Evolutionary conservation across 371 early-diverging fungal species (phyloP), one percentile per base, ranked within the genome.

Genomic region (Rhizopus sp.): DNA sequence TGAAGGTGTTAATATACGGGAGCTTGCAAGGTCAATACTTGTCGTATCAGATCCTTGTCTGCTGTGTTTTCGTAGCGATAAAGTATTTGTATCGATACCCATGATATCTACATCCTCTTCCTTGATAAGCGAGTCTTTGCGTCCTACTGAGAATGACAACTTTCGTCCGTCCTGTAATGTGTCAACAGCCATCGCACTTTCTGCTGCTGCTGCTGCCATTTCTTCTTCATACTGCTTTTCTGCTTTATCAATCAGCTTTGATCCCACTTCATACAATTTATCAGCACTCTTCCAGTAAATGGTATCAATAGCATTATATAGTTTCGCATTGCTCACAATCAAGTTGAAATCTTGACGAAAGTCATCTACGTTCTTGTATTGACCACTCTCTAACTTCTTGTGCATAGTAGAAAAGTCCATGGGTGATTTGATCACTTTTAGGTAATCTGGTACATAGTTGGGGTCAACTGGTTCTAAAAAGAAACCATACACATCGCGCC

Each of bases 391-490:
- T 0, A 89, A 66, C 52, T 88, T 89, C 15, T 72, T 66, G 10
- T 82, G 69, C 84, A 89, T 86, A 0, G 88, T 88, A 0, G 77
- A 75, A 40, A 89, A 78, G 49, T 88, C 90, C 90, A 89, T 89
- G 0, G 90, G 90, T 2, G 74, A 64, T 48, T 81, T 84, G 53
- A 89, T 89, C 5, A 93, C 80, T 4, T 80, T 72, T 17, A 87
- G 59, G 67, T 94, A 94, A 59, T 92, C 93, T 2, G 87, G 79
- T 7, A 94, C 92, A 7, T 86, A 49, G 0, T 61, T 64, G 10
- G 85, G 81, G 64, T 93, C 88, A n/a, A 94, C 95, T 23, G 94
- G 93, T 32, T 88, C 84, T 13, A 88, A 61, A 60, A 94, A 94
- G 50, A 92, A 84, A 0, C 91, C 89, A 68, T 92, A 91, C 0